Evolutionary conservation across 2,329 filamentous ascomycete species (phyloP).

Genomic region (Myriosclerotinia scirpicola): DNA sequence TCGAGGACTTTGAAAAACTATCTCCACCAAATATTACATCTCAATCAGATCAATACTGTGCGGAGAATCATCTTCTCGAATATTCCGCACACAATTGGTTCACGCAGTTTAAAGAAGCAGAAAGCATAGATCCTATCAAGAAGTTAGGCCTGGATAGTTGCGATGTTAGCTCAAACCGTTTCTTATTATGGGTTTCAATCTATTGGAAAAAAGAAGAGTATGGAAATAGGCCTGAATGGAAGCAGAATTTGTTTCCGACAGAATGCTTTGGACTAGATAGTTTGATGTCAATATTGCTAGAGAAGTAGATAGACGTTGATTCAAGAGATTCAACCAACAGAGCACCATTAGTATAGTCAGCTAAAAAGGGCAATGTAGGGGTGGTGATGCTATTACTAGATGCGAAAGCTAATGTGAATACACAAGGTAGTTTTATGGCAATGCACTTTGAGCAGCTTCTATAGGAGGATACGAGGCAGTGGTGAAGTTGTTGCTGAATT

Average conservation of each 20-base stretch:
- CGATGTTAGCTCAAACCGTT: not conserved
- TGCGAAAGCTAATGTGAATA: not conserved
- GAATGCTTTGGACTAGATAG: constrained; percentile 9
- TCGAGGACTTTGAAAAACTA: not conserved
- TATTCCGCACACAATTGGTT: constrained; percentile 17
- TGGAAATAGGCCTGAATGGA: too few species aligned
- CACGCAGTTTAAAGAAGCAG: not conserved
- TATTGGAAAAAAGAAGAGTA: too few species aligned
- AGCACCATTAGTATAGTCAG: constrained; percentile 5
- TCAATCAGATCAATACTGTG: not conserved
- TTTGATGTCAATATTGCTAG: constrained; percentile 3
- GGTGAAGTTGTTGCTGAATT: not conserved
- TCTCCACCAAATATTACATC: not conserved
- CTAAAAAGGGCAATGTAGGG: not conserved
- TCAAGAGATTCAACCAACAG: not conserved
- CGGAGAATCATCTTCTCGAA: not conserved
- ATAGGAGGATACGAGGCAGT: not conserved
- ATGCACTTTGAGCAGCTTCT: constrained; percentile 18
- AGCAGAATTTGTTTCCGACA: not conserved
- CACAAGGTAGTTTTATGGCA: not conserved
- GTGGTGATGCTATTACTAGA: not conserved
- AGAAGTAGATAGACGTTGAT: not conserved
- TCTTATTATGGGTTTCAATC: constrained; percentile 6
- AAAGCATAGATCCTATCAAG: not conserved
- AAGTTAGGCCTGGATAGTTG: not conserved